Evolutionary conservation across 2,329 filamentous ascomycete genomes (phyloP).

Genomic region (Colletotrichum plurivorum): DNA sequence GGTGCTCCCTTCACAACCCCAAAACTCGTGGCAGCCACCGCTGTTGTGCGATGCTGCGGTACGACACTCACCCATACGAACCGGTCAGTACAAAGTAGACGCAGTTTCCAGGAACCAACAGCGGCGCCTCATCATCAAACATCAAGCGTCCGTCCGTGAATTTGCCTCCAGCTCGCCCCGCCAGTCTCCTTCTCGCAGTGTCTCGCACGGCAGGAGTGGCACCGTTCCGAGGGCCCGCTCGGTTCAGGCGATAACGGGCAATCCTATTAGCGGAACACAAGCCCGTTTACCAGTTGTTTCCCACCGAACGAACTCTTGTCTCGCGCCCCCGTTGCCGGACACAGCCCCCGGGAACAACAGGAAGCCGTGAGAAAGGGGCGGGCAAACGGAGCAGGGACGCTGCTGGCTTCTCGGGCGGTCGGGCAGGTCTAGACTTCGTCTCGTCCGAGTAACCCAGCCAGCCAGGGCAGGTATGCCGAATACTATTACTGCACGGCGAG

Average conservation of each 20-base stretch:
- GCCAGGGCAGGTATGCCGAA: constrained; percentile 1
- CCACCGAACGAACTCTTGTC: constrained; percentile 14
- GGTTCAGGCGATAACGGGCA: background rate
- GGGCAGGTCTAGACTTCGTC: constrained; percentile 27
- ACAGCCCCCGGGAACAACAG: constrained; percentile 1
- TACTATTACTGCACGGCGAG: background rate
- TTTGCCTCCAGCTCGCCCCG: constrained; percentile 17
- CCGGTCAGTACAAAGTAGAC: background rate
- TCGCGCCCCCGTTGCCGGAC: background rate
- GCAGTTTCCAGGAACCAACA: background rate
- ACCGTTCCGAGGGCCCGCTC: background rate
- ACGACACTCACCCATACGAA: background rate
- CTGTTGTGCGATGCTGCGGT: constrained; percentile 20
- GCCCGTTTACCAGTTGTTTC: constrained; percentile 19
- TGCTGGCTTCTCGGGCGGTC: constrained; percentile 15
- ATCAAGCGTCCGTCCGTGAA: constrained; percentile 12
- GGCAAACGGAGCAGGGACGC: constrained; percentile 23
- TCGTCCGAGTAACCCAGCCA: constrained; percentile 12
- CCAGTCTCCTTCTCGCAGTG: constrained; percentile 21
- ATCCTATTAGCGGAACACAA: constrained; percentile 1
- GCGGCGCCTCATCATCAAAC: background rate
- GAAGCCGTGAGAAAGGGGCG: background rate
- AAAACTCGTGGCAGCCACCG: constrained; percentile 9
- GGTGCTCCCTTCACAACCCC: background rate
- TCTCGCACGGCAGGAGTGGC: constrained; percentile 23